Base-by-base conservation (phyloP, 202 grass and related monocot species). In the Eragrostis tef region DNA sequence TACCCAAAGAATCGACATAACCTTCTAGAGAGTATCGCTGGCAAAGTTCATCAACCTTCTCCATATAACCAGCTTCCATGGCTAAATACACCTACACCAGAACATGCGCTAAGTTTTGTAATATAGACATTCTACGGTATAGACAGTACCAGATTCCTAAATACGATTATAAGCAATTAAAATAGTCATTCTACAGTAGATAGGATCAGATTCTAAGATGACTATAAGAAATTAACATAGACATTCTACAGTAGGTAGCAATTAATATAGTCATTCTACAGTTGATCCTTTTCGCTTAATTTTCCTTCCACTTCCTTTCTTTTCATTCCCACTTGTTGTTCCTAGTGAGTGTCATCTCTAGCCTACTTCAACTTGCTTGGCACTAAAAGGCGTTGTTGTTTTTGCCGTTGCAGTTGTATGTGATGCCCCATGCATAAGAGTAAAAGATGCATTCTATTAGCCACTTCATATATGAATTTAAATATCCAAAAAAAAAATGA, bases 51-150 rank as follows among this genome's bases (percentile, higher is more conserved):
- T 97, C 92, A 68, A 93, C 90, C 59, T 97, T 97, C 71, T 94
- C 94, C 71, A 80, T 92, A 80, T 97, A 94, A 45, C 94, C 92
- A 91, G 92, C 92, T 89, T 97, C 94, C 88, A 98, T 89, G 81
- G 94, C 94, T 71, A 98, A 82, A 87, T 89, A 98, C 41, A 98
- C 88, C 94, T 97, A 75, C 41, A 80, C 46, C 45, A 42, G 45
- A 73, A 85, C 7, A 62, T 71, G 25, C 36, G 19, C 7, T 56
- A 50, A 60, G 67, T 83, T 69, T 2, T 11, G 51, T 49, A 48
- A 64, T 2, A 31, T 43, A 57, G 39, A n/a, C 34, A 87, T 47
- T 21, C 11, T 43, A 54, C 17, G 77, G 66, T 26, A 34, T 34
- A 56, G 11, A 47, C 73, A 27, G 31, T 6, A 14, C 34, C 22